phyloP scores from a whole-genome alignment of 495 filamentous ascomycete genomes.

The Penicilliopsis zonata region DNA sequence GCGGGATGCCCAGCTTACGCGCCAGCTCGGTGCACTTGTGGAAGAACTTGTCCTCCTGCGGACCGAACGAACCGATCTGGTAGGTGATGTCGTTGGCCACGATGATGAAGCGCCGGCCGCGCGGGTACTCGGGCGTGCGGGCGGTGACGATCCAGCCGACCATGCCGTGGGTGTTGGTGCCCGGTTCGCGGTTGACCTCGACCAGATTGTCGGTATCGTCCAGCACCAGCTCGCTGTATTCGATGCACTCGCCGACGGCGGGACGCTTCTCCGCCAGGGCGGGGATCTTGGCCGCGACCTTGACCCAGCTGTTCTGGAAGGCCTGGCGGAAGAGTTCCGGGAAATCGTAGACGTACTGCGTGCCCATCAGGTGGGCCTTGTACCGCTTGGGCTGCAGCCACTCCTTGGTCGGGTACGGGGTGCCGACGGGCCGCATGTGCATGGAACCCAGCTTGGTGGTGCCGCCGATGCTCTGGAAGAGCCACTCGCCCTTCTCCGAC shows the following conservation, averaged over 20 bases:
- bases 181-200: slow-evolving; percentile 87
- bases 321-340: slow-evolving; percentile 98
- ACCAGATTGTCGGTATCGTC: slow-evolving; percentile 87
- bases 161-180: slow-evolving; percentile 94
- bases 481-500: slow-evolving; percentile 92
- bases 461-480: slow-evolving; percentile 95
- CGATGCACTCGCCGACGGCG: slow-evolving; percentile 78
- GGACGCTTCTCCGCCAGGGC: slow-evolving; percentile 72
- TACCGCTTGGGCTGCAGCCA: slow-evolving; percentile 98
- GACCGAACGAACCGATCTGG: slow-evolving; percentile 96
- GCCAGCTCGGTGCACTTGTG: slow-evolving; percentile 96
- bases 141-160: slow-evolving; percentile 95
- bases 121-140: slow-evolving; percentile 95
- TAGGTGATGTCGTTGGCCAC: slow-evolving; percentile 99
- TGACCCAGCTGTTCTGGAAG: slow-evolving; percentile 88
- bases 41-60: slow-evolving; percentile 95
- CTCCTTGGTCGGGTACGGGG: slow-evolving; percentile 95
- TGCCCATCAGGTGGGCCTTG: slow-evolving; percentile 98
- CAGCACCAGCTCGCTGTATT: slow-evolving; percentile 85
- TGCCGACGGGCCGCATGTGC: slow-evolving; percentile 81
- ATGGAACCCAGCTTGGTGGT: slow-evolving; percentile 91
- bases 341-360: slow-evolving; percentile 99
- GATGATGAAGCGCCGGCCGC: slow-evolving; percentile 83
- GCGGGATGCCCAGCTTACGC: slow-evolving; percentile 82
- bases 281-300: slow-evolving; percentile 56